These are phyloP conservation scores for Pestalotiopsis sp. DNA, from an alignment of 2,329 filamentous ascomycete genomes.

Conservation along the genomic window DNA sequence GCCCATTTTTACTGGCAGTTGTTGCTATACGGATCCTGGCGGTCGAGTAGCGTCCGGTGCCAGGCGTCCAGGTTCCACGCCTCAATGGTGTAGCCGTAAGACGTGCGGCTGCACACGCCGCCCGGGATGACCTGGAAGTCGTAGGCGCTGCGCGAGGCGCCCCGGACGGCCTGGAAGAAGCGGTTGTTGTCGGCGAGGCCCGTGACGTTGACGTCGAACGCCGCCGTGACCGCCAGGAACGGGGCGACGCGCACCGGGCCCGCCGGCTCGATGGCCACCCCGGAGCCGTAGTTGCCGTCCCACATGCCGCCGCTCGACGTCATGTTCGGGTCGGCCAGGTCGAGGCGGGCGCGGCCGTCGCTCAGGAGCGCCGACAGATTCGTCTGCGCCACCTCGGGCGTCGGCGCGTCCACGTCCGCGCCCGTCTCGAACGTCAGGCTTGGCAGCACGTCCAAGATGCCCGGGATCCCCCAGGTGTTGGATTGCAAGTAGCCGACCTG, in stretches of 20 bases:
- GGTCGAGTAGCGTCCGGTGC: slow-evolving; percentile 23
- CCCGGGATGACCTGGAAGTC: background rate
- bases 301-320: background rate
- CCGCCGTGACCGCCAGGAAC: background rate
- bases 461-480: background rate
- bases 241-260: background rate
- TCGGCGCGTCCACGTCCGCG: background rate
- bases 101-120: background rate
- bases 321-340: background rate
- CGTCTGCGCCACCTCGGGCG: background rate
- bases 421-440: background rate
- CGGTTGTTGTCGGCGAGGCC: background rate
- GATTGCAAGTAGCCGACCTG: background rate
- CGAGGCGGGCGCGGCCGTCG: background rate
- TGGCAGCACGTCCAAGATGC: background rate
- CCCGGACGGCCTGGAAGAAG: background rate
- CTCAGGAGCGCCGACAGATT: background rate
- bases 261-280: background rate
- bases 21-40: slow-evolving; percentile 27
- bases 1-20: slow-evolving; percentile 22
- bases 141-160: background rate
- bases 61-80: slow-evolving; percentile 30
- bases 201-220: background rate
- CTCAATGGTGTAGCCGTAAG: slow-evolving; percentile 23
- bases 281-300: background rate